phyloP scores from a whole-genome alignment of 805 yeast species.

The Nakazawaea molendinolei region DNA sequence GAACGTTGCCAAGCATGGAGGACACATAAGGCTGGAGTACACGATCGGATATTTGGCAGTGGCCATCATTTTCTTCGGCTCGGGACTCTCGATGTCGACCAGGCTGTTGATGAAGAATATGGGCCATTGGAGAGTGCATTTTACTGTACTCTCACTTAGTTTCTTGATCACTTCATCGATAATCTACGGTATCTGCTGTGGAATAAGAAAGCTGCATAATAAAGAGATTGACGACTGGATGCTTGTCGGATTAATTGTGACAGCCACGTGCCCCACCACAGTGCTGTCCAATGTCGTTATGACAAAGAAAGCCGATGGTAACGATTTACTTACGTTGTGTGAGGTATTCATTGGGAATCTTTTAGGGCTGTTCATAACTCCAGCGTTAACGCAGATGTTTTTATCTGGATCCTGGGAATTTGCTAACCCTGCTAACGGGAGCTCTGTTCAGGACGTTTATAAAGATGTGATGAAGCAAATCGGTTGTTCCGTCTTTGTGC shows the following conservation, averaged over 20 bases:
- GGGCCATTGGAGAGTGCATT: conserved; percentile 77
- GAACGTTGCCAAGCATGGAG: conserved; percentile 77
- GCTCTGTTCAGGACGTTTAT: conserved; percentile 52
- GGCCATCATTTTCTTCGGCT: conserved; percentile 74
- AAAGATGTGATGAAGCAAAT: conserved; percentile 79
- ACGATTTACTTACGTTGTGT: conserved; percentile 68
- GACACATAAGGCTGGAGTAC: conserved; percentile 67
- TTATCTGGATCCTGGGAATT: conserved; percentile 53
- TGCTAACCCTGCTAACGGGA: conserved; percentile 70
- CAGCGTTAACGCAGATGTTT: conserved; percentile 75
- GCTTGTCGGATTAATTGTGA: conserved; percentile 72
- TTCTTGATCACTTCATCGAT: conserved; percentile 67
- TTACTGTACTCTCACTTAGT: conserved; percentile 58
- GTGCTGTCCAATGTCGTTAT: conserved; percentile 89
- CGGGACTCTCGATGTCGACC: conserved; percentile 75
- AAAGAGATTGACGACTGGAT: conserved; percentile 66
- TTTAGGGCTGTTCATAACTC: conserved; percentile 82
- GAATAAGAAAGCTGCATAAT: conserved; percentile 53
- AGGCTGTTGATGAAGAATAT: conserved; percentile 53
- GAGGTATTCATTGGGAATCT: conserved; percentile 84
- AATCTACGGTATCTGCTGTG: conserved; percentile 67
- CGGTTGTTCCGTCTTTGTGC: conserved; percentile 78
- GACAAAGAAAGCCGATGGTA: conserved; percentile 84
- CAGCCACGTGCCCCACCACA: conserved; percentile 87
- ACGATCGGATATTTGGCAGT: conserved; percentile 82